These are phyloP conservation scores for Ceratobasidium theobromae DNA, from an alignment of 1,284 basidiomycete species.

Conservation along the genomic window DNA sequence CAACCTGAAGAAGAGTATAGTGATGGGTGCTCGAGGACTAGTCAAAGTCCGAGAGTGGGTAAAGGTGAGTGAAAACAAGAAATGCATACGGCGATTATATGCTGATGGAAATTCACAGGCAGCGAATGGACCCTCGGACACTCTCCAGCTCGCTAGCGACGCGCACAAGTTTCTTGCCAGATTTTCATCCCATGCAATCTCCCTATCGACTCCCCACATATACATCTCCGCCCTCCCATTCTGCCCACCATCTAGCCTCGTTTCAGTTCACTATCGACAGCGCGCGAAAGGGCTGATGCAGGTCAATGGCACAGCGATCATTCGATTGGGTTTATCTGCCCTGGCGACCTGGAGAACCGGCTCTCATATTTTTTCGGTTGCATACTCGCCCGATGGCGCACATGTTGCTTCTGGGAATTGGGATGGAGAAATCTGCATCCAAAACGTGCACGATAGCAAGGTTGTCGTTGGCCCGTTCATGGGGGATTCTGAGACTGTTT, in stretches of 20 bases:
- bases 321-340: too few species aligned
- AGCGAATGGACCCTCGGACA: not conserved
- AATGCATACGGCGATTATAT: not conserved
- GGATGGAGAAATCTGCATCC: too few species aligned
- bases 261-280: too few species aligned
- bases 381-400: too few species aligned
- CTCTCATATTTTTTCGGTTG: too few species aligned
- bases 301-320: too few species aligned
- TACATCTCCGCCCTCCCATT: constrained; percentile 9
- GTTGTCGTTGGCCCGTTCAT: too few species aligned
- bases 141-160: not conserved
- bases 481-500: too few species aligned
- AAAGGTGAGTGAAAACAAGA: not conserved
- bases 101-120: not conserved
- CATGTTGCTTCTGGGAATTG: too few species aligned
- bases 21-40: not conserved
- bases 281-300: too few species aligned
- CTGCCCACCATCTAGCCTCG: not conserved
- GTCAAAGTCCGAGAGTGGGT: not conserved
- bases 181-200: not conserved
- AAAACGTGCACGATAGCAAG: too few species aligned
- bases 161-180: not conserved
- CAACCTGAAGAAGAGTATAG: not conserved
- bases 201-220: not conserved
- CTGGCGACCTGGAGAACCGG: too few species aligned